Conservation (phyloP, 2,329 filamentous ascomycete genomes). For the Talaromyces piceae region DNA sequence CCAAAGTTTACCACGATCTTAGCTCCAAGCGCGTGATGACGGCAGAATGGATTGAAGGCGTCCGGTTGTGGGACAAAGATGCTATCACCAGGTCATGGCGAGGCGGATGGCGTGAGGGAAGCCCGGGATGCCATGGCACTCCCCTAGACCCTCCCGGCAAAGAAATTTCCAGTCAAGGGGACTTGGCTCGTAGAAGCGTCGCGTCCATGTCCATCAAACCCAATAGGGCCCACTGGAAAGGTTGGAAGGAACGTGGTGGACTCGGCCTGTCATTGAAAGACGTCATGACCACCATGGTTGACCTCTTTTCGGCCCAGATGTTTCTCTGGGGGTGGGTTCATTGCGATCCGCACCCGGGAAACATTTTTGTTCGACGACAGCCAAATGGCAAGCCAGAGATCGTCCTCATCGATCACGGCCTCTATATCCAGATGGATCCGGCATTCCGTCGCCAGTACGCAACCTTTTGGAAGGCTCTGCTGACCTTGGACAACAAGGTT, state of each 20-base stretch:
- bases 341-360: slow-evolving; percentile 94
- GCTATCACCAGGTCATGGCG: slow-evolving; percentile 70
- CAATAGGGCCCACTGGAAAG: slow-evolving; percentile 70
- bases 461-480: slow-evolving; percentile 84
- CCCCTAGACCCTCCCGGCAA: slow-evolving; percentile 51
- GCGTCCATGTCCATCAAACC: slow-evolving; percentile 62
- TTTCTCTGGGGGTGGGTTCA: slow-evolving; percentile 95
- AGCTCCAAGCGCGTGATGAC: slow-evolving; percentile 80
- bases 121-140: slow-evolving; percentile 65
- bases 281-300: slow-evolving; percentile 94
- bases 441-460: slow-evolving; percentile 80
- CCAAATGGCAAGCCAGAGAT: slow-evolving; percentile 78
- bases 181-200: slow-evolving; percentile 26
- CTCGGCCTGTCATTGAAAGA: slow-evolving; percentile 75
- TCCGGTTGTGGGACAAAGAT: slow-evolving; percentile 86
- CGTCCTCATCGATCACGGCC: slow-evolving; percentile 91
- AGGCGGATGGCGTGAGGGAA: slow-evolving; percentile 67
- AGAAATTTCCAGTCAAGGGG: slow-evolving; percentile 38
- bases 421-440: slow-evolving; percentile 86
- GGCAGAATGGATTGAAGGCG: slow-evolving; percentile 95
- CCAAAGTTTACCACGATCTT: slow-evolving; percentile 73
- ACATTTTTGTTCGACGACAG: slow-evolving; percentile 87
- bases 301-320: slow-evolving; percentile 95
- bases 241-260: slow-evolving; percentile 64
- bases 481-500: slow-evolving; percentile 85